Conservation (phyloP, 306 rosid species). For the Lagenaria siceraria region DNA sequence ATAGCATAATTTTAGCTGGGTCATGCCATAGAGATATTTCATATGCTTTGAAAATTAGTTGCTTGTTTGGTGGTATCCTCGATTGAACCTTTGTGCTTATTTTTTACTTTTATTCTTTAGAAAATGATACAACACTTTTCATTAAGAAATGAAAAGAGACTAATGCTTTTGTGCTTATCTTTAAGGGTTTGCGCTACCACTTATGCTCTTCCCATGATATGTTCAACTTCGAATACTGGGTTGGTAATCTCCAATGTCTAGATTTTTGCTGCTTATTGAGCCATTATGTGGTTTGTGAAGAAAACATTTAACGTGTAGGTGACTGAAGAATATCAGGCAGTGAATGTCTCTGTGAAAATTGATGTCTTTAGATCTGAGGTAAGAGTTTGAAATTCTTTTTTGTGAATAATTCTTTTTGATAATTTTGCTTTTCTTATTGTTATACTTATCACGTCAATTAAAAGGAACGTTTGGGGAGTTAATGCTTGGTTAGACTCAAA, state of each 20-base stretch:
- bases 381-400: constrained; percentile 12
- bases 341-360: constrained; percentile 79
- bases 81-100: constrained; percentile 5
- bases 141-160: too few relatives aligned
- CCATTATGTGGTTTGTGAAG: constrained; percentile 22
- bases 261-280: constrained; percentile 19
- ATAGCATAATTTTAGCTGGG: neutral
- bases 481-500: neutral
- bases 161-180: neutral
- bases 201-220: constrained; percentile 83
- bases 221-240: constrained; percentile 97
- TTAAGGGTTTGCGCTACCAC: constrained; percentile 95
- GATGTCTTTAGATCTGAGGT: constrained; percentile 63
- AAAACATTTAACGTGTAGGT: constrained; percentile 51
- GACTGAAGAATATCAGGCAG: constrained; percentile 89
- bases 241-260: constrained; percentile 28
- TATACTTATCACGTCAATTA: neutral
- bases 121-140: too few relatives aligned
- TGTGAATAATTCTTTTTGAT: neutral
- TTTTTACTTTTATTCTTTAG: constrained; percentile 9
- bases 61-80: neutral
- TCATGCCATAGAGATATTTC: neutral
- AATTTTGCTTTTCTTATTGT: neutral
- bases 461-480: neutral
- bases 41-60: neutral